Percentiles rank a stretch among this genome's conserved stretches.
These are phyloP conservation scores for Daldinia childiae DNA, from an alignment of 495 filamentous ascomycete species.

Conservation along the genomic window DNA sequence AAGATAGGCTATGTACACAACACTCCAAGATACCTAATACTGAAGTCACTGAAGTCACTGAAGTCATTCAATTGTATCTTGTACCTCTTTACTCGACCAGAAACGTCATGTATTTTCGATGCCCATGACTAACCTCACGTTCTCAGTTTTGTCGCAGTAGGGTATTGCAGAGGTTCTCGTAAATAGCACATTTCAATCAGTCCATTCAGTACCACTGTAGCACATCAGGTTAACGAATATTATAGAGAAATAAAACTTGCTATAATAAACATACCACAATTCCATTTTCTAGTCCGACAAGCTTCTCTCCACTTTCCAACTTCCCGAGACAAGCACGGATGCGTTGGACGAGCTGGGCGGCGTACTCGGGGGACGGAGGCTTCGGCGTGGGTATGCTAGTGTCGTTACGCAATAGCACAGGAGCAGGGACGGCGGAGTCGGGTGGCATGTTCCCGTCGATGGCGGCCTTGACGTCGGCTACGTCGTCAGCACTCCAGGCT, in stretches of 20 bases:
- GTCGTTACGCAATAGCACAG: conserved; percentile 30
- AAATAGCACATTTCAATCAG: not conserved
- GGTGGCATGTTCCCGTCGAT: conserved; percentile 1
- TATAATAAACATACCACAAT: conserved; percentile 23
- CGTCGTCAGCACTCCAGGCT: conserved; percentile 25
- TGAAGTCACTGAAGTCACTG: not conserved
- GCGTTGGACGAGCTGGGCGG: conserved; percentile 26
- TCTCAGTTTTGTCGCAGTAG: not conserved
- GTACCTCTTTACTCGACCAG: not conserved
- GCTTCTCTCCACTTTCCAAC: conserved; percentile 4
- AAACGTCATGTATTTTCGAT: not conserved
- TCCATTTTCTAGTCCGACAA: conserved; percentile 21
- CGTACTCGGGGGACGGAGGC: conserved; percentile 27
- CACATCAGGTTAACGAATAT: not conserved
- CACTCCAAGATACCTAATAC: conserved; percentile 31
- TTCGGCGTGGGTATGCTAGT: conserved; percentile 12
- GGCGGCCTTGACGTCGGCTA: conserved; percentile 14
- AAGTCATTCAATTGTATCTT: conserved; percentile 2
- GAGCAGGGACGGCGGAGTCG: not conserved
- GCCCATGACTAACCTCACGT: not conserved
- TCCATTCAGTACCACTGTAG: conserved; percentile 25
- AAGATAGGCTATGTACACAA: conserved; percentile 28
- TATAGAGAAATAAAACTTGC: not conserved
- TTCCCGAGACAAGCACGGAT: conserved; percentile 12
- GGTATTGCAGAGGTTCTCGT: not conserved